Percentiles rank a stretch among this genome's conserved stretches.
These are phyloP conservation scores for Jimgerdemannia lactiflua DNA, from an alignment of 192 early-diverging fungal genomes.

Conservation along the genomic window DNA sequence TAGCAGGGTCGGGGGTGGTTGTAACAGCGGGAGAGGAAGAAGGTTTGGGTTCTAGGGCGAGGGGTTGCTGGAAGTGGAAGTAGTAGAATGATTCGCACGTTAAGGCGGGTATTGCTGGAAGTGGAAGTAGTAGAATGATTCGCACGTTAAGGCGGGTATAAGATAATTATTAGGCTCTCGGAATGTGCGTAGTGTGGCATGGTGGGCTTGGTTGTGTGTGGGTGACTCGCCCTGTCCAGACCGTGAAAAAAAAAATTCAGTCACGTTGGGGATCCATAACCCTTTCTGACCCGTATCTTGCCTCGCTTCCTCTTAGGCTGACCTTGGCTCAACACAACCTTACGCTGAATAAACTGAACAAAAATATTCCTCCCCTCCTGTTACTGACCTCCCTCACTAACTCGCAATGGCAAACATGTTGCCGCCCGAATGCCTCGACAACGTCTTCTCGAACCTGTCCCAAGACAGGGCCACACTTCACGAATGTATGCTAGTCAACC, in stretches of 20 bases:
- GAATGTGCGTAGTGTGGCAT: too few species aligned
- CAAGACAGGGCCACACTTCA: neutral
- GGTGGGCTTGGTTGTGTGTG: neutral
- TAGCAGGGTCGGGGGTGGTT: too few species aligned
- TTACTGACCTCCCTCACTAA: neutral
- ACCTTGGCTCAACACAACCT: too few species aligned
- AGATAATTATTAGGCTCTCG: too few species aligned
- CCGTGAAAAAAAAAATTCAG: neutral
- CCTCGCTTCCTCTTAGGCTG: neutral
- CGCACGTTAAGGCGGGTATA: too few species aligned
- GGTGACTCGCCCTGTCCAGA: neutral
- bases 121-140: too few species aligned
- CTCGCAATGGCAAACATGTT: neutral
- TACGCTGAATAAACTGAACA: neutral
- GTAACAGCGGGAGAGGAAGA: too few species aligned
- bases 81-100: too few species aligned
- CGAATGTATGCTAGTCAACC: neutral
- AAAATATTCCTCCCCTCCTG: neutral
- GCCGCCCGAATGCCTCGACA: neutral
- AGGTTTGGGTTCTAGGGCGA: too few species aligned
- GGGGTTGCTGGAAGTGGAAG: too few species aligned
- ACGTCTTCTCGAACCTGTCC: neutral
- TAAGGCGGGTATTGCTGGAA: too few species aligned
- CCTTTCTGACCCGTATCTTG: neutral
- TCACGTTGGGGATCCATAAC: neutral